Base-by-base conservation (phyloP, 768 basidiomycete genomes). In the Kwoniella sp. region DNA sequence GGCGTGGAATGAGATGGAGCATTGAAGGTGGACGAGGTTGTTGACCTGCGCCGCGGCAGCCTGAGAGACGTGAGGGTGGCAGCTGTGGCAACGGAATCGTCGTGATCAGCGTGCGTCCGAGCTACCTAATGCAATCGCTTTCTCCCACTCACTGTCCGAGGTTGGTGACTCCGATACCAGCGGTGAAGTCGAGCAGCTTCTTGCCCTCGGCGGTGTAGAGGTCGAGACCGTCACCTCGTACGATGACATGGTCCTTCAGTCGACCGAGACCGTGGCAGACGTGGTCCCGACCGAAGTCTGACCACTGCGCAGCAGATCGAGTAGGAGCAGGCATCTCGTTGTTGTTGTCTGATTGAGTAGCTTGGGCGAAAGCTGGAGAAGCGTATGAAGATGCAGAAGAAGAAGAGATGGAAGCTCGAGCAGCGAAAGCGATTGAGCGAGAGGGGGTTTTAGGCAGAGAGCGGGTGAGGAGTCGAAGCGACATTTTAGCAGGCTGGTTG, bases 1-100 rank as follows among this genome's bases (percentile, higher is more conserved):
- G 68, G 85, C 87, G 72, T 91, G 88, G 83, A 91, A 90, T 4
- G 88, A 90, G 73, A 96, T 92, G 83, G 90, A 90, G 81, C 91
- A 64, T 67, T 76, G 80, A 30, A 73, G 58, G 57, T 76, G 79
- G 47, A 74, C 73, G 62, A 80, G 74, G 48, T 70, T 67, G 52
- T 55, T 61, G 56, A 73, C 67, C 61, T 79, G 78, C 9, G 55
- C 63, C 2, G 69, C 67, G 25, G 73, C 78, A 25, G 78, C 78
- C 37, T 68, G 66, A 13, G 74, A 73, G 47, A 79, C 72, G 25
- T 63, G 61, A 2, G 78, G 78, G 62, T 79, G 78, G 51, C 76
- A 75, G 68, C 76, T 72, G 57, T 7, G 22, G 30, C 31, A 28
- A n/a, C n/a, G n/a, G n/a, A n/a, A n/a, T n/a, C n/a, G n/a, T 25